Conservation (phyloP, 768 basidiomycete genomes). For the Leucocoprinus birnbaumii region DNA sequence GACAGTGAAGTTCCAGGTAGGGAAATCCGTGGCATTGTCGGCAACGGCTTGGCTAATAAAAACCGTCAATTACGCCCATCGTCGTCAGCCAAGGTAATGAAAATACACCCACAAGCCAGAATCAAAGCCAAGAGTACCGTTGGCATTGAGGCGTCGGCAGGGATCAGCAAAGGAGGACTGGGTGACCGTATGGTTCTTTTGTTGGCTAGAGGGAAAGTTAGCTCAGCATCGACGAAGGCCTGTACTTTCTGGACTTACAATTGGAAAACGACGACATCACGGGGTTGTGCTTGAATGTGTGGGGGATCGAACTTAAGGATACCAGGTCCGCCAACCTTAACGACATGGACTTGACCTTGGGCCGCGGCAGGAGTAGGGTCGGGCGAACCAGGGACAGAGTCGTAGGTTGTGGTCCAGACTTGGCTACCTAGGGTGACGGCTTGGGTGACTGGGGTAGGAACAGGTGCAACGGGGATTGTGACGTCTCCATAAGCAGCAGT, state of each 20-base stretch:
- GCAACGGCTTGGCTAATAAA: conserved; percentile 35
- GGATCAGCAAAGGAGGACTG: conserved; percentile 62
- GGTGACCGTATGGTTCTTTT: conserved; percentile 68
- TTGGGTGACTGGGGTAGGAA: no score
- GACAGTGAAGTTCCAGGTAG: conserved; percentile 54
- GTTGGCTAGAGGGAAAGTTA: conserved; percentile 34
- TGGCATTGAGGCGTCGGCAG: conserved; percentile 42
- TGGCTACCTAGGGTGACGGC: no score
- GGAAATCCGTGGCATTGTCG: conserved; percentile 42
- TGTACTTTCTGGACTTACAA: conserved; percentile 37
- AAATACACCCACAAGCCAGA: conserved; percentile 48
- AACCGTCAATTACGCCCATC: conserved; percentile 4
- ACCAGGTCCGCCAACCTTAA: conserved; percentile 51
- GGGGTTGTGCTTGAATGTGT: conserved; percentile 43
- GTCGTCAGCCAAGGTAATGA: background rate
- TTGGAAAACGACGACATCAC: conserved; percentile 57
- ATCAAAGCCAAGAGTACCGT: conserved; percentile 46
- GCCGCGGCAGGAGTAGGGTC: conserved; percentile 49
- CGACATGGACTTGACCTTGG: conserved; percentile 44
- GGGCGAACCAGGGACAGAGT: conserved; percentile 52
- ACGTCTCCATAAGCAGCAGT: no score
- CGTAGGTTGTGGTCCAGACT: no score
- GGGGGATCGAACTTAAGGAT: conserved; percentile 49
- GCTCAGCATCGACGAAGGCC: background rate
- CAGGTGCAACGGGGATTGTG: no score